phyloP scores from a whole-genome alignment of 2,329 filamentous ascomycete species.

The Nothopassalora personata region DNA sequence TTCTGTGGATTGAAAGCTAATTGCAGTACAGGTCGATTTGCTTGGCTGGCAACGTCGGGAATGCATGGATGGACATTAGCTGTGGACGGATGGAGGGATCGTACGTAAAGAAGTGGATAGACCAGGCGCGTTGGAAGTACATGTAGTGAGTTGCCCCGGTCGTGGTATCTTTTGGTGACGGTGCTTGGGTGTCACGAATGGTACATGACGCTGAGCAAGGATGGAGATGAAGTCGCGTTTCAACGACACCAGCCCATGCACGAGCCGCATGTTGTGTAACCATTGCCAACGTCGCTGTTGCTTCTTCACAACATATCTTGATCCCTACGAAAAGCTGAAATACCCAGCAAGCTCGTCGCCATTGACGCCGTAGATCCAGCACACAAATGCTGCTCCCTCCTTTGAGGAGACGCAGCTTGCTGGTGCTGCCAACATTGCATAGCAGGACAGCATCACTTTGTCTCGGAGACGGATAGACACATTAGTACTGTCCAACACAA shows the following conservation, averaged over 20 bases:
- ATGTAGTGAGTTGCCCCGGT: no score
- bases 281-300: background rate
- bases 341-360: background rate
- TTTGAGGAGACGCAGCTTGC: background rate
- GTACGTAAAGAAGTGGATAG: no score
- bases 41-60: no score
- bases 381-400: background rate
- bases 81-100: no score
- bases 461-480: background rate
- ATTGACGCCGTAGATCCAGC: background rate
- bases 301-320: background rate
- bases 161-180: no score
- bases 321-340: background rate
- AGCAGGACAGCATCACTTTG: background rate
- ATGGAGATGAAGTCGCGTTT: background rate
- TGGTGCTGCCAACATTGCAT: background rate
- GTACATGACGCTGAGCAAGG: no score
- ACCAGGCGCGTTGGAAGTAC: no score
- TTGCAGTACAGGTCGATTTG: no score
- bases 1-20: no score
- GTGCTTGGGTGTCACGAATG: no score
- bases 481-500: background rate
- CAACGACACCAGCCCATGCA: background rate
- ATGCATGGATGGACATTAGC: no score
- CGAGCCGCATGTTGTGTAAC: background rate